Conservation (phyloP, 306 rosid genomes). For the Trifolium subterraneum region DNA sequence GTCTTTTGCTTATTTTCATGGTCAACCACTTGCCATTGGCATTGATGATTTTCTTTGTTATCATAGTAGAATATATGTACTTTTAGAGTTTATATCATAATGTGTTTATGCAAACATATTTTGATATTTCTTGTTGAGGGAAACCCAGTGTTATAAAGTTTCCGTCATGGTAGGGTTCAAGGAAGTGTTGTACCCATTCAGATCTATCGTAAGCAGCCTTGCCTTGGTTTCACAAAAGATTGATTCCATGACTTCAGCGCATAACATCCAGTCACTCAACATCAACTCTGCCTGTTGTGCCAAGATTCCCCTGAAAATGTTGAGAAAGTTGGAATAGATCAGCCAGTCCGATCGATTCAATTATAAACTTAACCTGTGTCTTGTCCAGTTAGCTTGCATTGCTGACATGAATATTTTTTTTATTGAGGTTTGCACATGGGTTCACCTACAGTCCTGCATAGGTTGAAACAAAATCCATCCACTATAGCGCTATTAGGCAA, state of each 20-base stretch:
- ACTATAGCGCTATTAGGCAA: not conserved
- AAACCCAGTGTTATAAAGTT: not conserved
- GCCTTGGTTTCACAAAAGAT: not conserved
- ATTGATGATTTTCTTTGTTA: conserved; percentile 7
- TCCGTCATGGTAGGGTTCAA: not conserved
- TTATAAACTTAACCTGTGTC: not conserved
- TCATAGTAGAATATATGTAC: not conserved
- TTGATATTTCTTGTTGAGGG: conserved; percentile 13
- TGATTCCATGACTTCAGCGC: not conserved
- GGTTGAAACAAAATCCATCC: not conserved
- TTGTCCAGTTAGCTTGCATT: not conserved
- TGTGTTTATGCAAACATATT: conserved; percentile 2
- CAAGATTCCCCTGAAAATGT: not conserved
- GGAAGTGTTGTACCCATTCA: not conserved
- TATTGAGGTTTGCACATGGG: not conserved
- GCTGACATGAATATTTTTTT: not conserved
- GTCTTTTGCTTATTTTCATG: conserved; percentile 20
- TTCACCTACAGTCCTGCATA: not conserved
- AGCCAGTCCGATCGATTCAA: not conserved
- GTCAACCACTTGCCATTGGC: conserved; percentile 11
- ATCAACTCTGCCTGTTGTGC: not conserved
- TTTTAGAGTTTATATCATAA: not conserved
- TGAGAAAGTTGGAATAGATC: not conserved
- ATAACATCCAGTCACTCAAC: not conserved
- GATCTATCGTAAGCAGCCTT: not conserved